Evolutionary conservation across 1,284 basidiomycete genomes (phyloP), one percentile per base, ranked within the genome.

Genomic region (Pascua sp.): DNA sequence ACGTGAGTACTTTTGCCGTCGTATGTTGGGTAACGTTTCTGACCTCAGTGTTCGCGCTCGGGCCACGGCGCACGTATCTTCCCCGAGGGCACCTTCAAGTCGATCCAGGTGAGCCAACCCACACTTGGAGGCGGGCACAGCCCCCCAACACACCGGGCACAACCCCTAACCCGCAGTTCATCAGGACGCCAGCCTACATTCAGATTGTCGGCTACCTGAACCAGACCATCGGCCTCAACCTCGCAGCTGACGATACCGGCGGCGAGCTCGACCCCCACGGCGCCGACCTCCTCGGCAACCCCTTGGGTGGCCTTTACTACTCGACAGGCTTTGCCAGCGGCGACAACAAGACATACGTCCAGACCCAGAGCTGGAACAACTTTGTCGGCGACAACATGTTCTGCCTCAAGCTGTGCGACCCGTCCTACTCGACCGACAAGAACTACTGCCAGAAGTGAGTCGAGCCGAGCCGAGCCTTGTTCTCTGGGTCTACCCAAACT

Each of bases 391-490:
- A 78, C n/a, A 72, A 76, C 63, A 36, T 59, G 0, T 81, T 83
- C 74, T 84, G 82, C 73, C 65, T 82, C 62, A 84, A 84, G 76
- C 67, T 78, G n/a, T 89, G 87, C 71, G 85, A 88, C 64, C 85
- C 85, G 1, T 43, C 67, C 77, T 17, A 77, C 78, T 37, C 67
- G 79, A 79, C 83, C 58, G 81, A 80, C 11, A 78, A 79, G 2
- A 68, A 78, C 43, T 81, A 76, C 64, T 89, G 86, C 59, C 62
- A 72, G 50, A 69, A 78, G 78, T 61, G 46, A 54, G 59, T 43
- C n/a, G 13, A 7, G 11, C 7, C 11, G 40, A 32, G 8, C 0
- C 18, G 11, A 16, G 32, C 50, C 13, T 13, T 36, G 64, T 83
- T 87, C 75, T 80, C 82, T 53, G 83, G 78, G 58, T n/a, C 12